Base-by-base conservation (phyloP, 352 stramenopile genomes). In the Phytophthora lateralis region DNA sequence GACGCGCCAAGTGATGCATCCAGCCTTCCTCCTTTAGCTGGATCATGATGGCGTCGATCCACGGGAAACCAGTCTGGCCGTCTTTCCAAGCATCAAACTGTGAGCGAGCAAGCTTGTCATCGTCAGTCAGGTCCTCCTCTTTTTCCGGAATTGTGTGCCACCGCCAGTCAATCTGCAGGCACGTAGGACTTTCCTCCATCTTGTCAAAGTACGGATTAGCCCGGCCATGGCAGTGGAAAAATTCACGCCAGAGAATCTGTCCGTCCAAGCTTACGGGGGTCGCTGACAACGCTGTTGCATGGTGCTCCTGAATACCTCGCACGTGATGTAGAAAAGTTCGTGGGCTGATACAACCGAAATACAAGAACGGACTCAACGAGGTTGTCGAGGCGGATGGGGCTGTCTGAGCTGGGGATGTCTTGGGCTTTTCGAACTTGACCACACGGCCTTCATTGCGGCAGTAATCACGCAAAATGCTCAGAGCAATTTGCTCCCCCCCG, bases 41-140 rank as follows among this genome's bases (percentile, higher is more conserved):
- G 5, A 88, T 92, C 97, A 99, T 99, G 69, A 96, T 96, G 38
- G 97, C 97, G 66, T 99, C 97, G 66, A 99, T 98, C 78, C 91
- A 99, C 15, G 97, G 97, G 71, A 97, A 99, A 3, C 97, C 97
- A 10, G 97, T 99, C 53, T 92, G 78, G 2, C 85, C 95, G 50
- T 97, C 79, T 70, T 95, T 97, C 97, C 97, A 99, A 20, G 90
- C 90, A 26, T 90, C 70, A 41, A 99, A 89, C 17, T 97, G 80
- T 20, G 88, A 61, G 5, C 71, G 56, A 14, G 82, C 80, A 15
- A 91, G 78, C 54, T 97, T 91, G 38, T 98, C 86, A 44, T 96
- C 78, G 69, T 90, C 82, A 14, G 72, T 90, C 73, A 89, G 60
- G n/a, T 81, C 73, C 0, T 74, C 71, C 27, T 90, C 82, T 6